A percentile compares a stretch with the other conserved stretches of the same genome.
Conservation (phyloP, 1,139 yeast genomes). For the Kodamaea suecica region DNA sequence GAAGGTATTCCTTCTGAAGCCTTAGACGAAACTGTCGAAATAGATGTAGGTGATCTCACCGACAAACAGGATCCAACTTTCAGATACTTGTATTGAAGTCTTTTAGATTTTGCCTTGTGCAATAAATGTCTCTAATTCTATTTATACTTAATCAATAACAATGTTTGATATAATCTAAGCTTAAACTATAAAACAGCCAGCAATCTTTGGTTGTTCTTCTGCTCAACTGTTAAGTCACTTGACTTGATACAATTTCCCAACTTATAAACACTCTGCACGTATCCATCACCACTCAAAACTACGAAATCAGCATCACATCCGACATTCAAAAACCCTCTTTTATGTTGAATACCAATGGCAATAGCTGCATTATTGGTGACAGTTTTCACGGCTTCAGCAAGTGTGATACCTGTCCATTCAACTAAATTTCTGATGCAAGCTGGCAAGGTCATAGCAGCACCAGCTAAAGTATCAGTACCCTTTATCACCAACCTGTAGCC, state of each 20-base stretch:
- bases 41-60: slow-evolving; percentile 7
- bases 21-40: too few relatives aligned
- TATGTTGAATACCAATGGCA: slow-evolving; percentile 41
- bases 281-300: slow-evolving; percentile 44
- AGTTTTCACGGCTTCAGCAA: slow-evolving; percentile 55
- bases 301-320: slow-evolving; percentile 64
- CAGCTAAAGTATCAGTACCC: slow-evolving; percentile 62
- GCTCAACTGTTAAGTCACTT: slow-evolving; percentile 11
- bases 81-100: slow-evolving; percentile 6
- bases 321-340: slow-evolving; percentile 50
- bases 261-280: slow-evolving; percentile 50
- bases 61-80: slow-evolving; percentile 6
- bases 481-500: slow-evolving; percentile 49
- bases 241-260: slow-evolving; percentile 38
- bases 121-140: too few relatives aligned
- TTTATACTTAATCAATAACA: too few relatives aligned
- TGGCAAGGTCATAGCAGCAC: slow-evolving; percentile 58
- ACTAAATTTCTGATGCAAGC: slow-evolving; percentile 53
- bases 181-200: slow-evolving; percentile 13
- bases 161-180: too few relatives aligned
- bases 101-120: too few relatives aligned
- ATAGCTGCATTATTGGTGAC: slow-evolving; percentile 58
- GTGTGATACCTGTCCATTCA: slow-evolving; percentile 49
- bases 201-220: slow-evolving; percentile 8
- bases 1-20: too few relatives aligned